These are phyloP conservation scores for Kodamaea leandrae DNA, from an alignment of 805 yeast genomes.

Conservation along the genomic window DNA sequence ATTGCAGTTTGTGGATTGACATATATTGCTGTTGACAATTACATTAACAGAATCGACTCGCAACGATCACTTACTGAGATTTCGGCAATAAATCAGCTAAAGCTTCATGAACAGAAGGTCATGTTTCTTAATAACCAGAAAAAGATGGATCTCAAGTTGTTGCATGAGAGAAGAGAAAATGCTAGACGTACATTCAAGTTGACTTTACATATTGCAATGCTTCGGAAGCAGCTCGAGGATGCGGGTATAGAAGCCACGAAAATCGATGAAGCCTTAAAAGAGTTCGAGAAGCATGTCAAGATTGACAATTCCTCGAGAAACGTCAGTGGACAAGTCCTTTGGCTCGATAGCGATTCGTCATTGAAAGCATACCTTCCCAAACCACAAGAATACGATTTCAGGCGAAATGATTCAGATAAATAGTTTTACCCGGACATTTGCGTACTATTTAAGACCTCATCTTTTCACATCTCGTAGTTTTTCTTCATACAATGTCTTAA, in stretches of 20 bases:
- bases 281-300: constrained; percentile 58
- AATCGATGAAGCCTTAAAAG: constrained; percentile 50
- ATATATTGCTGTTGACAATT: constrained; percentile 53
- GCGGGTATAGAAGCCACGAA: constrained; percentile 55
- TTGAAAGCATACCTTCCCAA: constrained; percentile 56
- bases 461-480: constrained; percentile 12
- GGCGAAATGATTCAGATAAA: background rate
- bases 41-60: constrained; percentile 38
- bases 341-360: constrained; percentile 51
- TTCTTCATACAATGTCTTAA: constrained; percentile 23
- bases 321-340: constrained; percentile 52
- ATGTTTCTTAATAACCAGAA: constrained; percentile 50
- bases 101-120: constrained; percentile 43
- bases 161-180: constrained; percentile 50
- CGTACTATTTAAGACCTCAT: background rate
- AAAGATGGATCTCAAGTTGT: constrained; percentile 50
- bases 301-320: constrained; percentile 55
- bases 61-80: constrained; percentile 36
- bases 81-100: constrained; percentile 35
- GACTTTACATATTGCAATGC: constrained; percentile 64
- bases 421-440: constrained; percentile 8
- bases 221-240: constrained; percentile 60
- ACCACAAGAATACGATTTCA: constrained; percentile 56
- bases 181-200: constrained; percentile 53
- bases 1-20: constrained; percentile 43